Conservation (phyloP, 2,329 filamentous ascomycete genomes). For the Sclerotinia trifoliorum region DNA sequence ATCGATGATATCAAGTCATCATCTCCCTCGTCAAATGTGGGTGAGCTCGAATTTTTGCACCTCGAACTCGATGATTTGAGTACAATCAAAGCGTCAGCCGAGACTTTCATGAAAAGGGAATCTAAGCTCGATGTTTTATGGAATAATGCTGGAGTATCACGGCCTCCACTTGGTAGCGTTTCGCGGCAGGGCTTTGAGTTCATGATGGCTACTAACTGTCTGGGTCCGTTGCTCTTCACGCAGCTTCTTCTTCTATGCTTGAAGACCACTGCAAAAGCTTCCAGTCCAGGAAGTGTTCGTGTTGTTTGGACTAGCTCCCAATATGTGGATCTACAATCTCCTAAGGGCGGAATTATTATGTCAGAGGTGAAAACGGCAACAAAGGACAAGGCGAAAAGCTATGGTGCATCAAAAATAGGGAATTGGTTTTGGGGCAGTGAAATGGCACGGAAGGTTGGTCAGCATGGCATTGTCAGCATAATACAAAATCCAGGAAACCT, state of each 20-base stretch:
- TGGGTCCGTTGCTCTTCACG: constrained; percentile 29
- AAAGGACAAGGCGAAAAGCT: constrained; percentile 23
- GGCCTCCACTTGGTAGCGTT: constrained; percentile 25
- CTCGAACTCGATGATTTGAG: constrained; percentile 42
- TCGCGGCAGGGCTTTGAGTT: constrained; percentile 26
- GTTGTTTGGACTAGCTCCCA: constrained; percentile 27
- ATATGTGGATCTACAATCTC: constrained; percentile 16
- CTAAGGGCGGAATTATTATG: constrained; percentile 14
- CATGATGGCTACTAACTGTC: constrained; percentile 26
- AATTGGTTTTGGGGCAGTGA: constrained; percentile 30
- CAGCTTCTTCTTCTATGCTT: constrained; percentile 45
- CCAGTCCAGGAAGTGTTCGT: constrained; percentile 16
- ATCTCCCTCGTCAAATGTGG: constrained; percentile 28
- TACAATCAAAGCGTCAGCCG: constrained; percentile 40
- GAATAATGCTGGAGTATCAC: constrained; percentile 42
- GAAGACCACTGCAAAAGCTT: constrained; percentile 1
- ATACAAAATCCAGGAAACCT: constrained; percentile 31
- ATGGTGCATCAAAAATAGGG: constrained; percentile 27
- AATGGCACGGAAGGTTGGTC: constrained; percentile 16
- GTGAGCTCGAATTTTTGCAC: constrained; percentile 38
- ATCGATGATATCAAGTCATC: constrained; percentile 33
- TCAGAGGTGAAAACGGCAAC: constrained; percentile 1
- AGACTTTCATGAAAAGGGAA: constrained; percentile 40
- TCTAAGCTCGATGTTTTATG: constrained; percentile 42
- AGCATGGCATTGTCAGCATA: constrained; percentile 27